Base-by-base conservation (phyloP, 106 monocot species). In the Dioscorea dumetorum region DNA sequence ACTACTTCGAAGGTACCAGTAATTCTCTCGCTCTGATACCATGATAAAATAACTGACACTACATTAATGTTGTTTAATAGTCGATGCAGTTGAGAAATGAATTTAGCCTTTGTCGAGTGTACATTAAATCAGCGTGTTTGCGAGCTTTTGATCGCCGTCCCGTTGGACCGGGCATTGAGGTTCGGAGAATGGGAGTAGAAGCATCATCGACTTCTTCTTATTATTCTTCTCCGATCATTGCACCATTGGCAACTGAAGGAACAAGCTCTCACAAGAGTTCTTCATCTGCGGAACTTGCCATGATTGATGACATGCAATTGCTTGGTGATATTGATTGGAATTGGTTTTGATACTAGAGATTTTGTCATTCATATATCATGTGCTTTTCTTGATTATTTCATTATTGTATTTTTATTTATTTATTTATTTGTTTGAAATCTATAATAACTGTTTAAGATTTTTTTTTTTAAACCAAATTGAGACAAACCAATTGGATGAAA, bases 31-130 rank as follows among this genome's bases (percentile, higher is more conserved):
- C 56, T 61, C 4, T 61, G 57, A 24, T 56, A 9, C 41, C 33
- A 17, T 7, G 34, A 22, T 48, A 32, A 28, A 5, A 41, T 41
- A 41, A 8, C 0, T 41, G 41, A 41, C 10, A 41, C 6, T 41
- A 34, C 34, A 7, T 34, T 7, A 34, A n/a, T 3, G 3, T 28
- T 28, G 28, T 28, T 28, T 28, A 28, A 28, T 28, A 28, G 3
- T 28, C 28, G 3, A 28, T 78, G 62, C 74, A 93, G 88, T 18
- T 77, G 19, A 60, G 83, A 6, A 81, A 66, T 21, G 93, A 93
- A 28, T 85, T 86, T 51, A 88, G 88, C 69, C 41, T 93, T 76
- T 93, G 93, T 57, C 82, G 93, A 0, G 57, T 93, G 32, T 88
- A 93, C 73, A 64, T 65, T 3, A 83, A 70, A 56, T 82, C 80